Percentiles rank a stretch among this genome's conserved stretches.
phyloP scores from a whole-genome alignment of 73 alveolate genomes.

The Urostyla sp. region DNA sequence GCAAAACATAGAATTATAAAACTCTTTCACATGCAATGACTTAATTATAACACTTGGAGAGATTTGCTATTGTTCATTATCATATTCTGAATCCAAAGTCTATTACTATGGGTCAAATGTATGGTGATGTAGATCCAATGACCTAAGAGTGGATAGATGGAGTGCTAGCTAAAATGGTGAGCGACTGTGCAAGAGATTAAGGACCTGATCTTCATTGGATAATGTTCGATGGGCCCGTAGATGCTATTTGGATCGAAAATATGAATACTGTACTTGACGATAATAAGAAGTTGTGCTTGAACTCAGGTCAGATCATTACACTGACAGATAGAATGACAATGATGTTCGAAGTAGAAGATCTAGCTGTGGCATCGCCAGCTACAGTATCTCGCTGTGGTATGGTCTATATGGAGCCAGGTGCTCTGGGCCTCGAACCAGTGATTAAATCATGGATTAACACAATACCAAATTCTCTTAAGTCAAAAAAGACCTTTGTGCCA shows the following conservation, averaged over 20 bases:
- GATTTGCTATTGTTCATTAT: constrained; percentile 80
- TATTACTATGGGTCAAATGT: constrained; percentile 94
- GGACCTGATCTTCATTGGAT: constrained; percentile 96
- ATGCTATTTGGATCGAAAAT: constrained; percentile 99
- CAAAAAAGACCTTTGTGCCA: constrained; percentile 38
- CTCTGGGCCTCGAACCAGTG: constrained; percentile 98
- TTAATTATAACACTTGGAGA: constrained; percentile 81
- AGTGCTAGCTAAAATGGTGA: constrained; percentile 92
- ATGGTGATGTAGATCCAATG: constrained; percentile 94
- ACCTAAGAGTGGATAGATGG: constrained; percentile 97
- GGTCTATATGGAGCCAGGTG: constrained; percentile 98
- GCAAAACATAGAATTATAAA: constrained; percentile 93
- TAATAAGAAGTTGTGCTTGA: constrained; percentile 99
- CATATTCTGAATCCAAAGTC: constrained; percentile 96
- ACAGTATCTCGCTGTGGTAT: constrained; percentile 99
- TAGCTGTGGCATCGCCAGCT: constrained; percentile 99
- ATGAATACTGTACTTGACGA: constrained; percentile 99
- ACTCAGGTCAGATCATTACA: constrained; percentile 99
- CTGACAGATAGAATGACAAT: constrained; percentile 96
- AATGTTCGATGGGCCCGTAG: constrained; percentile 99
- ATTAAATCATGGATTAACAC: constrained; percentile 94
- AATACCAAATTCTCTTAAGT: constrained; percentile 57
- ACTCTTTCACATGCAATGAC: constrained; percentile 91
- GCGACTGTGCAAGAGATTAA: constrained; percentile 95
- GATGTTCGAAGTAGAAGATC: constrained; percentile 99